phyloP scores from a whole-genome alignment of 352 stramenopile genomes.

The Pythium apleroticum region DNA sequence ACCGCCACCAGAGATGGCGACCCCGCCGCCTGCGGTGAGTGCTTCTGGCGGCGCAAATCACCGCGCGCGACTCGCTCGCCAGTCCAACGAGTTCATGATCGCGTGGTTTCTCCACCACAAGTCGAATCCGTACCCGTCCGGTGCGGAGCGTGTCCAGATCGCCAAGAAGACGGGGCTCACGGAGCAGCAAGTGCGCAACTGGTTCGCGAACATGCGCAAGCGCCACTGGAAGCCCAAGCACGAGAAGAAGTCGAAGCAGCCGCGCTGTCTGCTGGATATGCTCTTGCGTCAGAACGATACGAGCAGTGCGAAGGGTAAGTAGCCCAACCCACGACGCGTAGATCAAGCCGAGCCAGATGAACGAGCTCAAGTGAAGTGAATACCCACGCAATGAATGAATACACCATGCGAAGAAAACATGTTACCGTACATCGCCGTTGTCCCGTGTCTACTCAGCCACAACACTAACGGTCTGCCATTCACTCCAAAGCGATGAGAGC shows the following conservation, averaged over 20 bases:
- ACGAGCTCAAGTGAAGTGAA: background rate
- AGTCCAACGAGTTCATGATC: slow-evolving; percentile 85
- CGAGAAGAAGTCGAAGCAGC: slow-evolving; percentile 60
- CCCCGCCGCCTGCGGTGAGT: background rate
- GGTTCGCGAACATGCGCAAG: slow-evolving; percentile 90
- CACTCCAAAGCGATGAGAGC: background rate
- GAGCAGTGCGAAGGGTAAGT: slow-evolving; percentile 5
- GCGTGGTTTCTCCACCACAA: slow-evolving; percentile 88
- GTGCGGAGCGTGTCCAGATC: slow-evolving; percentile 62
- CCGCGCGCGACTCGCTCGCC: slow-evolving; percentile 56
- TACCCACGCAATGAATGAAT: background rate
- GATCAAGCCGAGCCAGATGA: background rate
- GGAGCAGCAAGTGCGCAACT: slow-evolving; percentile 86
- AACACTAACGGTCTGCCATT: background rate
- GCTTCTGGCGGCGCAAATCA: slow-evolving; percentile 21
- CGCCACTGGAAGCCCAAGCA: slow-evolving; percentile 85
- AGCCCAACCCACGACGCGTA: background rate
- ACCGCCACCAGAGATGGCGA: background rate
- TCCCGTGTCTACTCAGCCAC: background rate
- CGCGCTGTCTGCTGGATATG: slow-evolving; percentile 74
- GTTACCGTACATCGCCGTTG: background rate
- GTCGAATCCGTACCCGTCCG: slow-evolving; percentile 76
- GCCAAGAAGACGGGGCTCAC: slow-evolving; percentile 63
- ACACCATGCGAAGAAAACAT: background rate
- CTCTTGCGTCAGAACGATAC: slow-evolving; percentile 64